A percentile compares a stretch with the other conserved stretches of the same genome.
Evolutionary conservation across 257 asterid species (phyloP).

Genomic region (Phtheirospermum japonicum): DNA sequence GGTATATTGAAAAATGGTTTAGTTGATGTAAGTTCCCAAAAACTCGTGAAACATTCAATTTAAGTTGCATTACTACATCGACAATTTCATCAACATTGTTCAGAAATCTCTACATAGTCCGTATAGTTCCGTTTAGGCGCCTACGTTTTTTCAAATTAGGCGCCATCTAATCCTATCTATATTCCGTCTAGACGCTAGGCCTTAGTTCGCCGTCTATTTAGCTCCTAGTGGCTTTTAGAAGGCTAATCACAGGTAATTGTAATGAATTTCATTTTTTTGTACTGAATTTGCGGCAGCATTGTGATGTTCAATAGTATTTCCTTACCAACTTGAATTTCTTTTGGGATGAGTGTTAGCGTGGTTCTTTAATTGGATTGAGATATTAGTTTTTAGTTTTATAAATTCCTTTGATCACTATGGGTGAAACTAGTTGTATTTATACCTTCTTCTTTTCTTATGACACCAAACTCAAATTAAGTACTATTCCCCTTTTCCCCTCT

Average conservation of each 20-base stretch:
- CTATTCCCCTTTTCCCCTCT: not conserved
- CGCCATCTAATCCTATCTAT: not conserved
- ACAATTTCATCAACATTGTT: too few species aligned
- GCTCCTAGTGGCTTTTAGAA: not conserved
- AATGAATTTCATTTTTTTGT: not conserved
- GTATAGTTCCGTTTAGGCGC: not conserved
- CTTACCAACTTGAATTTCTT: not conserved
- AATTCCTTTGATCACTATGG: not conserved
- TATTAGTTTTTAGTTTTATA: not conserved
- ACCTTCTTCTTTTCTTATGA: not conserved
- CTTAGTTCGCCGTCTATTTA: not conserved
- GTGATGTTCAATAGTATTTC: not conserved
- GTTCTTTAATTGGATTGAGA: not conserved
- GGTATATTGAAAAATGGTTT: not conserved
- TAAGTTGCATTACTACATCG: not conserved
- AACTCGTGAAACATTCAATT: not conserved
- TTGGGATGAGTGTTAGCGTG: not conserved
- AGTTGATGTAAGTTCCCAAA: not conserved
- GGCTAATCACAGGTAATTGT: not conserved
- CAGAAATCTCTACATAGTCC: too few species aligned
- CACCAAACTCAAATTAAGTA: slow-evolving; percentile 7
- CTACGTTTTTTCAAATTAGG: not conserved
- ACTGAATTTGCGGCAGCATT: not conserved
- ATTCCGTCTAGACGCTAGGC: too few species aligned
- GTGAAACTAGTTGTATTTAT: not conserved